Base-by-base conservation (phyloP, 768 basidiomycete species). In the Serendipita indica region DNA sequence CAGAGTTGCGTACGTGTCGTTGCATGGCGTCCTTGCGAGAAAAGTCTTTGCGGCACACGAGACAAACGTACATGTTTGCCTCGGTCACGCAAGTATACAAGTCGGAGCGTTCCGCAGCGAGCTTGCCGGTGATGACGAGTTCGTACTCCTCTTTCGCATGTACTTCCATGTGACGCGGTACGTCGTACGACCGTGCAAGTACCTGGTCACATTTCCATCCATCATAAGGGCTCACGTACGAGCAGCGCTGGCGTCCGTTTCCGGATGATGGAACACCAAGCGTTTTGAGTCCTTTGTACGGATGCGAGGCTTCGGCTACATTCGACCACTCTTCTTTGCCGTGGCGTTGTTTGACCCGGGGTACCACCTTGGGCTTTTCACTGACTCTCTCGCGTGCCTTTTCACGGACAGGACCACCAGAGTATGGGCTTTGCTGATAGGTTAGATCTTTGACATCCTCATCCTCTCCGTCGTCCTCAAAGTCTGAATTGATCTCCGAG, bases 101-200 rank as follows among this genome's bases (percentile, higher is more conserved):
- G 3, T 6, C 5, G 5, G 49, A 54, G 7, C 4, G 49, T 16
- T 54, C 3, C 16, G 30, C 20, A 18, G 49, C 3, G 22, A 54
- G 49, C 49, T 54, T 54, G 7, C 49, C 49, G 10, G 49, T 54
- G 20, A 54, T 16, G 7, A 54, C 49, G 49, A 54, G 49, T 10
- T 54, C 49, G 49, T 54, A 54, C 30, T 54, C 49, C 49, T 54
- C 49, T 28, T 54, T 54, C 30, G 49, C 49, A 28, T 54, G 49
- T 4, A 54, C 49, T 54, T 54, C 49, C 49, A 54, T 54, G 22
- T 54, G 49, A 6, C 49, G 18, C 22, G 49, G 49, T 16, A 54
- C 49, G 49, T 54, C 49, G 30, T 54, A 54, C 22, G 49, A 54
- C 16, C 49, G 49, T 16, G 49, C 49, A 16, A 54, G 49, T 16